Evolutionary conservation across 495 filamentous ascomycete genomes (phyloP), one percentile per base, ranked within the genome.

Genomic region (Neurospora sp.): DNA sequence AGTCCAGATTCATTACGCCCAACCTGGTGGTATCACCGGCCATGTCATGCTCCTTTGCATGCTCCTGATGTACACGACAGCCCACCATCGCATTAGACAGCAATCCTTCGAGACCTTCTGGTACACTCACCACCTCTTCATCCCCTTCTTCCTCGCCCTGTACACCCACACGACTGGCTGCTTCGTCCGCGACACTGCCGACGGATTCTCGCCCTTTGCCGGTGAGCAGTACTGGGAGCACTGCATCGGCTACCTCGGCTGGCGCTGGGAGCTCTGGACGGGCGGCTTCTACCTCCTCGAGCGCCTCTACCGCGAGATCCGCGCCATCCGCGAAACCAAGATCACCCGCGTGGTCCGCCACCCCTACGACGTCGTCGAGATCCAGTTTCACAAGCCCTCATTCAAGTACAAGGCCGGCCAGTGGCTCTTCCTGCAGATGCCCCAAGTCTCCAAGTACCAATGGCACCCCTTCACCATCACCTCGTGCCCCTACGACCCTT

Each of bases 381-480:
- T 99, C 76, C 96, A 99, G 81, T 98, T 99, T 79, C 86, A 86
- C 76, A 99, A 98, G 81, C 93, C 94, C 10, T 93, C 91, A 73
- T 97, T 99, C 92, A 94, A 91, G 76, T 99, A 99, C 88, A 98
- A 98, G 86, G 89, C 96, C 31, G 96, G 96, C 42, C 96, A 99
- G 81, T 99, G 94, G 93, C 88, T 98, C 22, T 97, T 98, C 84
- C 84, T 99, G 71, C 94, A 98, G 81, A 89, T 97, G 10, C 96
- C 96, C 3, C 89, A 92, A 6, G 90, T 99, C 47, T 96, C 93
- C 70, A 87, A 84, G 72, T 89, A 91, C 74, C 95, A 99, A 84
- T 99, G 96, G 96, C 96, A 99, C 82, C 96, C 96, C 18, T 99
- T 98, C 81, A 99, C 96, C 80, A 99, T 99, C 83, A 99, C 96